Percentiles rank a stretch among this genome's conserved stretches.
Evolutionary conservation across 2,329 filamentous ascomycete genomes (phyloP).

Genomic region (Saccharata proteae): DNA sequence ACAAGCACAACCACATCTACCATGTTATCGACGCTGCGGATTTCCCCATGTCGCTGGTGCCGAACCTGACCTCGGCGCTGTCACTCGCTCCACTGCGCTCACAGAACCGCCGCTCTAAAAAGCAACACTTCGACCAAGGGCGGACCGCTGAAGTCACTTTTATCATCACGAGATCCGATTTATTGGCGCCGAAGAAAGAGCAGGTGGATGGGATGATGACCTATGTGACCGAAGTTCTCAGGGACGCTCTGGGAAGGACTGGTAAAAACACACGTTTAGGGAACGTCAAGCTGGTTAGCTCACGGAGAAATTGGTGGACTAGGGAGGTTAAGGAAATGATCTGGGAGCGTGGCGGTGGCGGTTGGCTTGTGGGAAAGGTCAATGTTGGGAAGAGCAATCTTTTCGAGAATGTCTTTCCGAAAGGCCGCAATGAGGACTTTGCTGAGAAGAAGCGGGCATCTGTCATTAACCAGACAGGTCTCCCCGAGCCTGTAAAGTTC

Average conservation of each 20-base stretch:
- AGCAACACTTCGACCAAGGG: constrained; percentile 52
- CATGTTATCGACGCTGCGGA: constrained; percentile 92
- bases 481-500: constrained; percentile 15
- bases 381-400: constrained; percentile 95
- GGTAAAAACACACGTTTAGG: constrained; percentile 68
- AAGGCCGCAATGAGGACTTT: constrained; percentile 37
- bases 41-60: constrained; percentile 87
- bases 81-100: constrained; percentile 63
- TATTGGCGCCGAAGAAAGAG: constrained; percentile 71
- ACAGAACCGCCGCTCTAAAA: constrained; percentile 64
- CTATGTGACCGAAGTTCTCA: constrained; percentile 64
- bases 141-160: constrained; percentile 73
- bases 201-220: constrained; percentile 81
- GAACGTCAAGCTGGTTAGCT: constrained; percentile 77
- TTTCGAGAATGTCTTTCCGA: constrained; percentile 77
- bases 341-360: constrained; percentile 67
- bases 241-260: constrained; percentile 58
- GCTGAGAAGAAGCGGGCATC: constrained; percentile 22
- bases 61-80: constrained; percentile 59
- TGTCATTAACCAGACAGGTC: constrained; percentile 21
- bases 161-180: constrained; percentile 77
- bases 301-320: constrained; percentile 85
- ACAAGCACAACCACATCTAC: constrained; percentile 88
- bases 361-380: constrained; percentile 96
- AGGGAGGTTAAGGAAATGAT: constrained; percentile 76